Base-by-base conservation (phyloP, 805 yeast genomes). In the Lipomyces oligophaga region DNA sequence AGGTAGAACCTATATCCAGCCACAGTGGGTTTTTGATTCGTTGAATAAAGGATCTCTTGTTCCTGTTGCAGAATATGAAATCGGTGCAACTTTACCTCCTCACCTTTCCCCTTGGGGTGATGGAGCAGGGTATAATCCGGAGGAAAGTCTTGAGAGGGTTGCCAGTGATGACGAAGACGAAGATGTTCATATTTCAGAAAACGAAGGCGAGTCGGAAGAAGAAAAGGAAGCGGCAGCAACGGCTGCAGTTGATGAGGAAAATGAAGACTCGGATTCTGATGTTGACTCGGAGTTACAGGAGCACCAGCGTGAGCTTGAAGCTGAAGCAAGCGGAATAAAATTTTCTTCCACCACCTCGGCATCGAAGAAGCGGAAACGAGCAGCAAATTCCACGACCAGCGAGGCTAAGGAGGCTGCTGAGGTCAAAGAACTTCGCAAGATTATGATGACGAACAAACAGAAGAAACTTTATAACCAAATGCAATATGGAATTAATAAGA, bases 41-140 rank as follows among this genome's bases (percentile, higher is more conserved):
- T 71, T 93, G 51, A 93, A 93, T 71, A 83, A 83, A 68, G 77
- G 79, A 40, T 73, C 77, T 49, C 73, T 93, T 51, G 72, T 84
- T 49, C 79, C 93, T 16, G 96, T 86, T 19, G 80, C 82, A 45
- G 75, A 74, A 45, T 93, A 93, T 63, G 84, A 94, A 35, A 96
- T 96, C 4, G 98, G 98, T 46, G 97, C 90, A 69, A 72, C 86
- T 3, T 74, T 93, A 55, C 98, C 98, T 36, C 97, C 98, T 30
- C 98, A 93, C 68, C 73, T 93, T 61, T 85, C 96, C 42, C 98
- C 98, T 72, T 93, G 98, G 97, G 97, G 97, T 59, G 98, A 93
- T 70, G 77, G 89, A 38, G 87, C 83, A 59, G 83, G 81, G 44
- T 93, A 93, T 69, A 80, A 90, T 67, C 97, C 98, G 60, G 80